Evolutionary conservation across 371 early-diverging fungal genomes (phyloP).

Genomic region (Parasitella parasitica): DNA sequence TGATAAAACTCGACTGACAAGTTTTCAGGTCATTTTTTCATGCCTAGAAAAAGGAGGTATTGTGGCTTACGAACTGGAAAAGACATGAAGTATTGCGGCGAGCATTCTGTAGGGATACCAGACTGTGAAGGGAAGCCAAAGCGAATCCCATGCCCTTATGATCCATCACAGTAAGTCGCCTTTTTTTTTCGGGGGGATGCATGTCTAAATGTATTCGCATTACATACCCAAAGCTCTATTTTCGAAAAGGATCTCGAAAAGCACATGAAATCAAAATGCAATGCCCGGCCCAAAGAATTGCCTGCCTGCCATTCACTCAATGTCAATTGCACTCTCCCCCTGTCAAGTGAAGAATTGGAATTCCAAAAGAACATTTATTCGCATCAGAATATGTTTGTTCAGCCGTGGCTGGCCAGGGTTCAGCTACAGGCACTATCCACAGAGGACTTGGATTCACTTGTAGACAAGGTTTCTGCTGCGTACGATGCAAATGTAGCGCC

Average conservation of each 20-base stretch:
- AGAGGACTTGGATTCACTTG: conserved; percentile 43
- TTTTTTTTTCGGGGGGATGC: no score
- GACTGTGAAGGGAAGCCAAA: conserved; percentile 19
- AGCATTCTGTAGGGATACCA: conserved; percentile 57
- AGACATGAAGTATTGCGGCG: conserved; percentile 71
- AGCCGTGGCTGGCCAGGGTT: conserved; percentile 52
- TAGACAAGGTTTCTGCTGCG: conserved; percentile 47
- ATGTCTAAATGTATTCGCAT: no score
- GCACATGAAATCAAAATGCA: conserved; percentile 69
- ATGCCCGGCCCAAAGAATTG: conserved; percentile 60
- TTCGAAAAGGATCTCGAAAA: conserved; percentile 62
- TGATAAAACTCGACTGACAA: neutral
- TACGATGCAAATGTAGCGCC: conserved; percentile 39
- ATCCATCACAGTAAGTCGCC: conserved; percentile 69
- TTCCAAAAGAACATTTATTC: conserved; percentile 45
- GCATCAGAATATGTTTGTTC: conserved; percentile 42
- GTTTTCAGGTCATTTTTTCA: conserved; percentile 43
- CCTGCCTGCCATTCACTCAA: conserved; percentile 52
- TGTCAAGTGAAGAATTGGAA: conserved; percentile 45
- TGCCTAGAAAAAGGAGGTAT: conserved; percentile 55
- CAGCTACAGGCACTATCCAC: conserved; percentile 40
- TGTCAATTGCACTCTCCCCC: conserved; percentile 56
- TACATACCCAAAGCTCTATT: no score
- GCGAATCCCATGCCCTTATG: conserved; percentile 82
- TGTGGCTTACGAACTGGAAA: conserved; percentile 65